Evolutionary conservation across 495 filamentous ascomycete genomes (phyloP).

Genomic region (Aspergillus heteromorphus): DNA sequence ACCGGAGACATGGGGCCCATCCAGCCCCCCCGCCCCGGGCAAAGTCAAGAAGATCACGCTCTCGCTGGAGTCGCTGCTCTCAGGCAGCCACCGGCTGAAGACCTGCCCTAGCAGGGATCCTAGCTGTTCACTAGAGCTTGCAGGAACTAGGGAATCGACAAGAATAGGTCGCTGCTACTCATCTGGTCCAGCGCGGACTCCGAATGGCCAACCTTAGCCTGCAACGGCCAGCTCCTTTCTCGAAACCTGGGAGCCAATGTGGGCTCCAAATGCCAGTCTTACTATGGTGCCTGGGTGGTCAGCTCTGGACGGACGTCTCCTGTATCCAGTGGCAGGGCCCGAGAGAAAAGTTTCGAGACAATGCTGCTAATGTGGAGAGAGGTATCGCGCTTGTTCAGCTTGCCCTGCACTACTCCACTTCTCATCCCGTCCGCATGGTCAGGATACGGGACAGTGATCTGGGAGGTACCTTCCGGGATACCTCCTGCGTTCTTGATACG

Average conservation of each 20-base stretch:
- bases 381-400: not conserved
- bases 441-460: not conserved
- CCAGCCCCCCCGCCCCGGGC: not conserved
- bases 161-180: not conserved
- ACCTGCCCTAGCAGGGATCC: not conserved
- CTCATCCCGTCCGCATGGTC: not conserved
- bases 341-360: not conserved
- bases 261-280: not conserved
- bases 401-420: not conserved
- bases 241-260: not conserved
- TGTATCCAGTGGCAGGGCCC: not conserved
- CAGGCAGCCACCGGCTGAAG: not conserved
- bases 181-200: not conserved
- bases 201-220: not conserved
- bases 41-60: not conserved
- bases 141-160: not conserved
- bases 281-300: not conserved
- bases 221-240: not conserved
- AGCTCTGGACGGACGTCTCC: not conserved
- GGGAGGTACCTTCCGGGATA: not conserved
- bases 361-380: not conserved
- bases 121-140: not conserved
- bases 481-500: not conserved
- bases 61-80: not conserved
- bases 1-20: not conserved